Base-by-base conservation (phyloP, 192 early-diverging fungal species). In the Coemansia sp. region DNA sequence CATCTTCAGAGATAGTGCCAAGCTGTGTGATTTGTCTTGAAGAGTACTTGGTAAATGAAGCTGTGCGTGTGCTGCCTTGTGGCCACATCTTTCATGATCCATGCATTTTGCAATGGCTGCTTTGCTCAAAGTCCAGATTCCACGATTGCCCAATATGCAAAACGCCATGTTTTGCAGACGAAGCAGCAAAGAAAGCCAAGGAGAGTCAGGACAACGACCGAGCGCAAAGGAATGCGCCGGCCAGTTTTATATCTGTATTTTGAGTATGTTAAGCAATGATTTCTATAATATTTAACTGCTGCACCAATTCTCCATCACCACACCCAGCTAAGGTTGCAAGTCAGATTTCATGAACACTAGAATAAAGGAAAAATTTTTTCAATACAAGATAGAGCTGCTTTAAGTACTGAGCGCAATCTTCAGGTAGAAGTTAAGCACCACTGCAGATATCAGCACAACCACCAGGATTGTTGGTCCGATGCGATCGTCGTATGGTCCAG, bases 401-500 rank as follows among this genome's bases (percentile, higher is more conserved):
- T 38, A 38, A 9, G 10, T 12, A 38, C 34, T 38, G 8, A 38
- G 10, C 34, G 8, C 34, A 38, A 38, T 38, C 34, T 38, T 38
- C 34, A 89, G 71, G 48, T 83, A 89, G 77, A 93, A 90, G 71
- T 93, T 93, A 57, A 90, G 66, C 51, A 88, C 27, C 26, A 93
- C 84, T 9, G 88, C 89, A 23, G 69, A 71, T 34, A 92, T 65
- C 50, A 93, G 74, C 53, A 87, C 85, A 16, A 87, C 34, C 12
- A 90, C 90, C 18, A 93, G 74, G 2, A 88, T 66, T 0, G 88
- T 86, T 0, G 92, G 92, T 2, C 89, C 92, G 32, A 82, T 79
- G 12, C 85, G 85, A 66, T 92, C 89, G 68, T 91, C 90, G 67
- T 90, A 93, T 2, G 89, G 88, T 12, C 89, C 89, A 27, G 83